Evolutionary conservation across 352 stramenopile genomes (phyloP).

Genomic region (Phytophthora pini): DNA sequence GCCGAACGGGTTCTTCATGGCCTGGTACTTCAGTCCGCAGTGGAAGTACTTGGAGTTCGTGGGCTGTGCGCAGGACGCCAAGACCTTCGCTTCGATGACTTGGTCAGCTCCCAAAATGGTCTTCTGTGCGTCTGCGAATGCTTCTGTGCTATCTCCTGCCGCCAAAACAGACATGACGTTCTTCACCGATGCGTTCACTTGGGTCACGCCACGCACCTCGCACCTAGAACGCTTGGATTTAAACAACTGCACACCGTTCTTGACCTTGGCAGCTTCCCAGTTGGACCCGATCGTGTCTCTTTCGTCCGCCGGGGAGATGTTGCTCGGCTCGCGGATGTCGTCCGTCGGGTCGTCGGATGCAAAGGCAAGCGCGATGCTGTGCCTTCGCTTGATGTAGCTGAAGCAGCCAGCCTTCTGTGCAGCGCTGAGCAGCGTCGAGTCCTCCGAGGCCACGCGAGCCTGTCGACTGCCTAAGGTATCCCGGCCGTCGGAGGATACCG

Average conservation of each 20-base stretch:
- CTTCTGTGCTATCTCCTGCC: constrained; percentile 55
- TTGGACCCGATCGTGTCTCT: constrained; percentile 35
- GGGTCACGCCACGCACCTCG: constrained; percentile 74
- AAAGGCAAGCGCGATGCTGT: constrained; percentile 79
- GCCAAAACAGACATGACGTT: constrained; percentile 83
- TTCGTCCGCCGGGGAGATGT: constrained; percentile 38
- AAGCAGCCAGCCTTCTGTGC: constrained; percentile 86
- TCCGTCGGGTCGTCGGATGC: constrained; percentile 43
- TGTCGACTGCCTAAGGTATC: constrained; percentile 15
- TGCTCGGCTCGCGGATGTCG: constrained; percentile 37
- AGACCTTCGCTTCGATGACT: constrained; percentile 69
- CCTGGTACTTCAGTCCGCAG: constrained; percentile 84
- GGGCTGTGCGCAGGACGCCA: constrained; percentile 67
- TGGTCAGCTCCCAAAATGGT: constrained; percentile 67
- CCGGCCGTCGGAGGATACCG: constrained; percentile 17
- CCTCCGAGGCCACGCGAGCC: constrained; percentile 6
- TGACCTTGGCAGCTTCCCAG: constrained; percentile 70
- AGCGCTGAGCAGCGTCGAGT: constrained; percentile 43
- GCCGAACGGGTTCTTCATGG: constrained; percentile 84
- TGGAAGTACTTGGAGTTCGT: constrained; percentile 76
- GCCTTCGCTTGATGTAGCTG: constrained; percentile 80
- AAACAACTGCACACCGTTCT: constrained; percentile 78
- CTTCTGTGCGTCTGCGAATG: constrained; percentile 68
- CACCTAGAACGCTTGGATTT: constrained; percentile 73
- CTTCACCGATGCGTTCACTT: constrained; percentile 82